A percentile compares a stretch with the other conserved stretches of the same genome.
Evolutionary conservation across 1,284 basidiomycete genomes (phyloP).

Genomic region (Marasmius fiardii): DNA sequence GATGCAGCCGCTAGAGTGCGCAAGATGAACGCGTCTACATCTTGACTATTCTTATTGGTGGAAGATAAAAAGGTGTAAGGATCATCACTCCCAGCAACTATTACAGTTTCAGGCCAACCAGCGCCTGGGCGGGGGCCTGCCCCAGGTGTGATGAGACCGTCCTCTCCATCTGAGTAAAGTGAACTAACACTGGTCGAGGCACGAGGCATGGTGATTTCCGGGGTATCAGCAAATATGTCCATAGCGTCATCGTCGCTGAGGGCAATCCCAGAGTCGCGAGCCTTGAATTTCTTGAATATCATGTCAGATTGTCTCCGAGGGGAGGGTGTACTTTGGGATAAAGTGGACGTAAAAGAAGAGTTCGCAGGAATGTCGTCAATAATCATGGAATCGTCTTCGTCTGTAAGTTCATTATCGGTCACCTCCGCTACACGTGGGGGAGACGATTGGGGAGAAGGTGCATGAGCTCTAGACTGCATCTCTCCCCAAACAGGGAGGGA

Average conservation of each 20-base stretch:
- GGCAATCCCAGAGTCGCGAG: slow-evolving; percentile 63
- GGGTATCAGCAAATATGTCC: slow-evolving; percentile 24
- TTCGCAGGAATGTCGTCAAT: slow-evolving; percentile 46
- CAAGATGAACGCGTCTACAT: slow-evolving; percentile 69
- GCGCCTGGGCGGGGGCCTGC: slow-evolving; percentile 48
- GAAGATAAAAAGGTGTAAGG: slow-evolving; percentile 20
- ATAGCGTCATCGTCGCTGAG: slow-evolving; percentile 55
- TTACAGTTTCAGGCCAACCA: slow-evolving; percentile 58
- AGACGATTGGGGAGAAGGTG: slow-evolving; percentile 48
- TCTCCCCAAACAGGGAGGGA: slow-evolving; percentile 40
- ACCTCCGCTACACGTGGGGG: slow-evolving; percentile 29
- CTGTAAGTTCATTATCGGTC: slow-evolving; percentile 23
- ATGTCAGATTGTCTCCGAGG: slow-evolving; percentile 37
- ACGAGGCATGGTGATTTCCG: slow-evolving; percentile 37
- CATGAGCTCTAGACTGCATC: slow-evolving; percentile 35
- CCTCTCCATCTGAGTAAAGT: slow-evolving; percentile 52
- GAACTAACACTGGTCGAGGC: slow-evolving; percentile 62
- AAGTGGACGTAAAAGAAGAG: slow-evolving; percentile 52
- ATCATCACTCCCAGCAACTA: slow-evolving; percentile 40
- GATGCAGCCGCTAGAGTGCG: slow-evolving; percentile 61
- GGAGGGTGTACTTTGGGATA: slow-evolving; percentile 56
- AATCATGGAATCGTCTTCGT: slow-evolving; percentile 52
- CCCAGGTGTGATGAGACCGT: slow-evolving; percentile 66
- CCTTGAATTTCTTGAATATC: slow-evolving; percentile 65
- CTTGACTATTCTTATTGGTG: slow-evolving; percentile 30